A percentile compares a stretch with the other conserved stretches of the same genome.
phyloP scores from a whole-genome alignment of 805 yeast species.

The Candida koratica region DNA sequence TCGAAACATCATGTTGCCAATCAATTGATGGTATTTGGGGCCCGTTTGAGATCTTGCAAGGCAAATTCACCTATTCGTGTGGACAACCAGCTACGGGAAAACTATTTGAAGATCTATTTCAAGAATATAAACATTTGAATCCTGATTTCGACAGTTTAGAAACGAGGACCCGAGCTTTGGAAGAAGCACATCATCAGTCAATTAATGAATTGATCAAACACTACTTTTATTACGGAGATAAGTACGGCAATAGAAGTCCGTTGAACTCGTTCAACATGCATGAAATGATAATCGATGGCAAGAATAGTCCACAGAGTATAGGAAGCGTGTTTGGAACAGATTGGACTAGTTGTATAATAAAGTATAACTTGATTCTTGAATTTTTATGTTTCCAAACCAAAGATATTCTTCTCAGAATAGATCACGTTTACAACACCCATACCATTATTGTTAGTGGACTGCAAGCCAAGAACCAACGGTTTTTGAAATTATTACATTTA shows the following conservation, averaged over 20 bases:
- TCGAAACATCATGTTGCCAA: constrained; percentile 9
- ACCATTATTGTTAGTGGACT: constrained; percentile 49
- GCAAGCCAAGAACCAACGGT: constrained; percentile 46
- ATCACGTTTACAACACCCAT: constrained; percentile 15
- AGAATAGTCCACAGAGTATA: constrained; percentile 15
- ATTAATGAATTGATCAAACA: constrained; percentile 28
- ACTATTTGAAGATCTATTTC: constrained; percentile 45
- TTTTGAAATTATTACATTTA: constrained; percentile 20
- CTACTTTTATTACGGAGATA: constrained; percentile 51
- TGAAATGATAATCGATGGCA: constrained; percentile 49
- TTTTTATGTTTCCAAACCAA: constrained; percentile 49
- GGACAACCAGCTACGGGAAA: constrained; percentile 61
- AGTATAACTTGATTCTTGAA: constrained; percentile 47
- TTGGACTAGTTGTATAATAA: constrained; percentile 30
- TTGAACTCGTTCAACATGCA: constrained; percentile 46
- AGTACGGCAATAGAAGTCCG: constrained; percentile 58
- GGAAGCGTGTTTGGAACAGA: constrained; percentile 26
- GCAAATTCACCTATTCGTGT: constrained; percentile 39
- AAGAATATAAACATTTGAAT: constrained; percentile 17
- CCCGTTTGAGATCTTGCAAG: constrained; percentile 35
- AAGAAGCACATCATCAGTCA: constrained; percentile 11
- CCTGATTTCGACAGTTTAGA: constrained; percentile 19
- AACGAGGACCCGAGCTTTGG: constrained; percentile 19
- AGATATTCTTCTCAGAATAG: constrained; percentile 28
- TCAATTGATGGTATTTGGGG: constrained; percentile 56